phyloP scores from a whole-genome alignment of 2,329 filamentous ascomycete species.

The Exophiala mesophila region DNA sequence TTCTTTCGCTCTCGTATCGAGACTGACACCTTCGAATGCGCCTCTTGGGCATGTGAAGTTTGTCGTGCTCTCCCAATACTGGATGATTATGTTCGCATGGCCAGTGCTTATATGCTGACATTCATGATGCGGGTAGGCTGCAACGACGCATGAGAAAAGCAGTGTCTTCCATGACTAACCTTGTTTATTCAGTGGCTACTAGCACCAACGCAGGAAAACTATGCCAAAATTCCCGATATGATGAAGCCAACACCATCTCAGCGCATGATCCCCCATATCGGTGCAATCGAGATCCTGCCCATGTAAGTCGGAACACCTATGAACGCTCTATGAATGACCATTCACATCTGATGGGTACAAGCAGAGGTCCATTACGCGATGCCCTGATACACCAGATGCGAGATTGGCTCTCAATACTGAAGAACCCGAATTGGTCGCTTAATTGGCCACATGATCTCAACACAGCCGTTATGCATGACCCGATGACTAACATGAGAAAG shows the following conservation, averaged over 20 bases:
- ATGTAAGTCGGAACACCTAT: conserved; percentile 8
- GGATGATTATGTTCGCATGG: conserved; percentile 20
- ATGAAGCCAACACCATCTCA: conserved; percentile 22
- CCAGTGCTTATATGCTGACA: conserved; percentile 13
- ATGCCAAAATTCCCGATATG: conserved; percentile 19
- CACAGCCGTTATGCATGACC: conserved; percentile 13
- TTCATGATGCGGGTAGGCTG: conserved; percentile 22
- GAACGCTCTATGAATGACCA: background rate
- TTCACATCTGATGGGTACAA: background rate
- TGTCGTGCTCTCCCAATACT: conserved; percentile 4
- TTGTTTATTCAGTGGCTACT: conserved; percentile 17
- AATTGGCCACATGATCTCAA: conserved; percentile 18
- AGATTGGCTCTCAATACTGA: conserved; percentile 21
- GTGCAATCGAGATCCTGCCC: conserved; percentile 22
- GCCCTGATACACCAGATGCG: conserved; percentile 16
- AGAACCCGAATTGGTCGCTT: conserved; percentile 16
- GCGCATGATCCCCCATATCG: conserved; percentile 21
- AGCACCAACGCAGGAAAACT: conserved; percentile 13
- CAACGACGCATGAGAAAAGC: too few relatives aligned
- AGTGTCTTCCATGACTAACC: too few relatives aligned
- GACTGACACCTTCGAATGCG: conserved; percentile 16
- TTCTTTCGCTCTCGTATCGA: conserved; percentile 16
- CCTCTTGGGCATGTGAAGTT: conserved; percentile 22
- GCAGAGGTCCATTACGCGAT: conserved; percentile 13
- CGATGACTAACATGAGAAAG: conserved; percentile 6